Evolutionary conservation across 2,329 filamentous ascomycete species (phyloP).

Genomic region (Alternaria longipes): DNA sequence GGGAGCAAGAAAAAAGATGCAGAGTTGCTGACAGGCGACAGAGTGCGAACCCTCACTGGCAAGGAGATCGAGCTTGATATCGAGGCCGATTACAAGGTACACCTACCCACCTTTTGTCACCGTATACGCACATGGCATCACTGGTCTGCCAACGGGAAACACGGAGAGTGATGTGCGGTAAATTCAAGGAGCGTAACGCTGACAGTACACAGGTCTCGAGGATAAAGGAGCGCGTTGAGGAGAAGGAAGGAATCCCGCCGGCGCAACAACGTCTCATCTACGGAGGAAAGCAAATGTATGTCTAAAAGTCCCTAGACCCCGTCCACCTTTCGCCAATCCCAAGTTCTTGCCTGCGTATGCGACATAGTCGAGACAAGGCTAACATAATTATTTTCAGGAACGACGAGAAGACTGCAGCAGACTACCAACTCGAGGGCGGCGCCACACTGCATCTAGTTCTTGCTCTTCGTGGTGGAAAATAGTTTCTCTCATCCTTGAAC

Average conservation of each 20-base stretch:
- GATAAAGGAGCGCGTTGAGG: constrained; percentile 99
- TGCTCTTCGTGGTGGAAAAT: constrained; percentile 81
- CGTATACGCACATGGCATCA: neutral
- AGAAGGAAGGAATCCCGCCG: constrained; percentile 98
- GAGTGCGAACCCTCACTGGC: constrained; percentile 95
- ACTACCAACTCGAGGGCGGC: constrained; percentile 90
- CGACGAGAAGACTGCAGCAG: constrained; percentile 91
- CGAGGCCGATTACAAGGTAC: constrained; percentile 90
- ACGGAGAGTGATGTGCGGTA: neutral
- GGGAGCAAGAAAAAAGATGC: neutral
- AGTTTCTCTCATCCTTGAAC: neutral
- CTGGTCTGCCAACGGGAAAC: neutral
- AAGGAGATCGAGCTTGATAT: constrained; percentile 99
- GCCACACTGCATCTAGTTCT: constrained; percentile 95
- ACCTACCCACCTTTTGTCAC: constrained; percentile 5
- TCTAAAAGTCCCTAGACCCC: neutral
- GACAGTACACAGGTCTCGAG: constrained; percentile 73
- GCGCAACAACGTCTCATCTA: constrained; percentile 96
- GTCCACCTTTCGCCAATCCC: too few species aligned
- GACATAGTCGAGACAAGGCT: constrained; percentile 4
- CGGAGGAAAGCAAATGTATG: constrained; percentile 95
- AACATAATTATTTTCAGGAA: constrained; percentile 66
- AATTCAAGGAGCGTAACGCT: constrained; percentile 3
- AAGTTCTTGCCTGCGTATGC: neutral
- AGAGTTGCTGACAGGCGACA: constrained; percentile 52